These are phyloP conservation scores for Lichina pygmaea DNA, from an alignment of 495 filamentous ascomycete species.

Conservation along the genomic window DNA sequence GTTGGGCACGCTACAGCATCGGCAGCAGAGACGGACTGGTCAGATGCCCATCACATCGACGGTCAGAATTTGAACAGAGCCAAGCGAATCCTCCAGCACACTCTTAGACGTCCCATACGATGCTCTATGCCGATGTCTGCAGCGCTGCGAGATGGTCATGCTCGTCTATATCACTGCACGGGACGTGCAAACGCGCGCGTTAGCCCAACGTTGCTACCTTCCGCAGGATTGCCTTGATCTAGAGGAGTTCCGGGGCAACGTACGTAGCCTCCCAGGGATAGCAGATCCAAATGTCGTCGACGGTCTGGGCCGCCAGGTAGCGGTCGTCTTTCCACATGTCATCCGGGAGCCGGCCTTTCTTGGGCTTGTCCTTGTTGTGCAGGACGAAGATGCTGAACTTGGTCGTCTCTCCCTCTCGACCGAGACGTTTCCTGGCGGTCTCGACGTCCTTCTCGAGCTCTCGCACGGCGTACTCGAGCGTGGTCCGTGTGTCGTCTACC, in stretches of 20 bases:
- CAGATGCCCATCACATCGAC: no score
- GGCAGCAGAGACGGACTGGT: no score
- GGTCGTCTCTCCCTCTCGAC: constrained; percentile 41
- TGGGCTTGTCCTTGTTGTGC: constrained; percentile 89
- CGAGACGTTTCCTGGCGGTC: constrained; percentile 41
- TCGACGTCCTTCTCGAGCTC: constrained; percentile 96
- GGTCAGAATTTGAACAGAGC: no score
- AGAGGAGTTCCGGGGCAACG: constrained; percentile 6
- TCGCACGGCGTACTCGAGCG: constrained; percentile 83
- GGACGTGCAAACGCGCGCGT: no score
- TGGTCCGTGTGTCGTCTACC: constrained; percentile 94
- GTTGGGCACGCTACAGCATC: no score
- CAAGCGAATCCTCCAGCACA: no score
- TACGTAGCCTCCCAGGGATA: constrained; percentile 96
- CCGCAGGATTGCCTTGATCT: background rate
- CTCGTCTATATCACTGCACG: constrained; percentile 58
- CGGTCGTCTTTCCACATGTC: constrained; percentile 47
- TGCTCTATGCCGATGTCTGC: background rate
- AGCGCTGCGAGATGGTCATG: constrained; percentile 43
- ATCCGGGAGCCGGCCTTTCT: constrained; percentile 69
- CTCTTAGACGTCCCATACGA: background rate
- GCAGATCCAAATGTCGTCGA: constrained; percentile 87
- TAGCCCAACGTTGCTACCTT: no score
- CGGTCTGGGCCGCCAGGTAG: constrained; percentile 71
- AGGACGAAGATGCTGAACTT: constrained; percentile 84